Evolutionary conservation across 2,329 filamentous ascomycete species (phyloP), one percentile per base, ranked within the genome.

Genomic region (Botrytis elliptica): DNA sequence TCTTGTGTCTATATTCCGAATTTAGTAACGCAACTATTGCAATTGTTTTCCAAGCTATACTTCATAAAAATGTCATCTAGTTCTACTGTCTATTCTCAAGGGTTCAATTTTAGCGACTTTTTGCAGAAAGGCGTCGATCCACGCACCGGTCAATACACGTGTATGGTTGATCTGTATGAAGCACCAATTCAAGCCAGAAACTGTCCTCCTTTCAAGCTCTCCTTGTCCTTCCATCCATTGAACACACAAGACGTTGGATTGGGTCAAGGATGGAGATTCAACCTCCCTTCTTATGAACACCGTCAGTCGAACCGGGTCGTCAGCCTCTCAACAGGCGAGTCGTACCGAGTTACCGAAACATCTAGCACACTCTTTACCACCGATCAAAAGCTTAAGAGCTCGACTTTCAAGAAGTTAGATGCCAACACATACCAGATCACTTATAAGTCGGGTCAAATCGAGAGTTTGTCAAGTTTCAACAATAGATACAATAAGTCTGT

Each of bases 111-210:
- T 14, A 44, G 33, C 42, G 52, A 52, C 18, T 66, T 71, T 18
- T 25, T 71, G 44, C 70, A 71, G 33, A 71, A 71, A 46, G 70
- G 70, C 12, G 70, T 71, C 4, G 70, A 71, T 44, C 70, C 70
- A 8, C 60, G 70, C 6, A 65, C 70, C 4, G 70, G 70, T 44
- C 70, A 71, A 66, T 71, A 71, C 52, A 66, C n/a, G 18, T 71
- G 70, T 44, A 42, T 29, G 10, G 55, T 71, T 36, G 46, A 71
- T 59, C 22, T 71, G 0, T 71, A 71, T 42, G 70, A 66, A 55
- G 33, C 44, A 65, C 70, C 70, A 36, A n/a, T 40, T 20, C 60
- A 71, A 71, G 60, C 70, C n/a, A 57, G 70, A 52, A 71, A 71
- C 22, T 71, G 60, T n/a, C 60, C 60, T 42, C 36, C 70, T 9